Evolutionary conservation across 2,329 filamentous ascomycete genomes (phyloP).

Genomic region (Corynespora cassiicola): DNA sequence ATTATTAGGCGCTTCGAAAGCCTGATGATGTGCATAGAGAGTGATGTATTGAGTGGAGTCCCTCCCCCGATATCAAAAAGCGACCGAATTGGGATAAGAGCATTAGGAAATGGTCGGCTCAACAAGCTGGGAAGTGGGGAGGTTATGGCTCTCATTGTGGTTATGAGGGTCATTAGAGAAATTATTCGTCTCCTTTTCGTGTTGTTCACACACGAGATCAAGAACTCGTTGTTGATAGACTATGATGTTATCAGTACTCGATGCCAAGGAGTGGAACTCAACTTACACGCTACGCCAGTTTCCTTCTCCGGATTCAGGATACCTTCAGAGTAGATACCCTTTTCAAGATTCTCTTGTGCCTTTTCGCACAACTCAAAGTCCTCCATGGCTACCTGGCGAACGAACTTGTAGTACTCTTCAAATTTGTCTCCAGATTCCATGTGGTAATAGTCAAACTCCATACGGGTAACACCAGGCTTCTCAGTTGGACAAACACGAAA

Average conservation of each 20-base stretch:
- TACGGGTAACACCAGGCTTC: conserved; percentile 57
- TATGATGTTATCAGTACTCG: conserved; percentile 24
- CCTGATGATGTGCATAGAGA: no score
- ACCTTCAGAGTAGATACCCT: conserved; percentile 61
- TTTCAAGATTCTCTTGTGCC: conserved; percentile 61
- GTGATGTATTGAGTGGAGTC: neutral
- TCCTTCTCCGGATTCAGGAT: conserved; percentile 64
- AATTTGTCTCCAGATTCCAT: conserved; percentile 58
- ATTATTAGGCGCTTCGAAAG: conserved; percentile 2
- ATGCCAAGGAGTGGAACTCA: conserved; percentile 8
- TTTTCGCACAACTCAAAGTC: conserved; percentile 65
- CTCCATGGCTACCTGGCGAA: conserved; percentile 62
- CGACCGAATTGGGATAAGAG: neutral
- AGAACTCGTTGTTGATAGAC: conserved; percentile 57
- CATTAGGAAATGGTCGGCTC: conserved; percentile 20
- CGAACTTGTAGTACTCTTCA: conserved; percentile 63
- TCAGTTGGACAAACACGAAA: conserved; percentile 62
- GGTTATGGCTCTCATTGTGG: conserved; percentile 1
- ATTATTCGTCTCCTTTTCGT: conserved; percentile 41
- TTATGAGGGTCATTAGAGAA: neutral
- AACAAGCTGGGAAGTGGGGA: conserved; percentile 14
- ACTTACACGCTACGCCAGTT: conserved; percentile 59
- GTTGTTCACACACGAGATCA: conserved; percentile 53
- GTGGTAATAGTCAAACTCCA: conserved; percentile 68
- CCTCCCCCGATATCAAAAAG: neutral